Evolutionary conservation across 805 yeast genomes (phyloP).

Genomic region (Kodamaea laetipori): DNA sequence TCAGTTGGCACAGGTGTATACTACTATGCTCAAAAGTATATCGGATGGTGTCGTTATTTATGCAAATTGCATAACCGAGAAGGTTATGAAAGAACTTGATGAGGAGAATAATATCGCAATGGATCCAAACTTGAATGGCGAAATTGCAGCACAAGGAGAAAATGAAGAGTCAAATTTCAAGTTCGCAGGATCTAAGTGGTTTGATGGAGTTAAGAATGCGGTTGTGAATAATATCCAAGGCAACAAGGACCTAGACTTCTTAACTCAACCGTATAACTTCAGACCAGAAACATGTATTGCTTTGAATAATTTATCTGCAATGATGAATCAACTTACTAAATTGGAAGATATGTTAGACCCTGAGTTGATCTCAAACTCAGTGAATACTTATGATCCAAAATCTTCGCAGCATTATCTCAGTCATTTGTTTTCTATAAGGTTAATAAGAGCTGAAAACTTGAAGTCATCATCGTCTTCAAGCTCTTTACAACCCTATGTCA

Average conservation of each 20-base stretch:
- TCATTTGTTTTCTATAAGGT: constrained; percentile 62
- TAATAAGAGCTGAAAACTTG: constrained; percentile 65
- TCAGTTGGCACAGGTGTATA: constrained; percentile 64
- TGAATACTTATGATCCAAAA: constrained; percentile 37
- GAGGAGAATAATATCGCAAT: constrained; percentile 23
- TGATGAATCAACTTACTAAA: constrained; percentile 49
- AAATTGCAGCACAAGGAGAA: constrained; percentile 19
- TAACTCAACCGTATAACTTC: constrained; percentile 58
- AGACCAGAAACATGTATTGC: constrained; percentile 67
- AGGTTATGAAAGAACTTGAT: constrained; percentile 46
- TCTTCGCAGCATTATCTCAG: constrained; percentile 37
- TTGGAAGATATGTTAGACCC: constrained; percentile 62
- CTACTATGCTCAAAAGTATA: constrained; percentile 61
- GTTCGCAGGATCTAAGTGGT: constrained; percentile 39
- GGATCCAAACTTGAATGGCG: constrained; percentile 18
- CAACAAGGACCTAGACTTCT: constrained; percentile 32
- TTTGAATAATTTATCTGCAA: constrained; percentile 64
- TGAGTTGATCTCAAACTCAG: constrained; percentile 50
- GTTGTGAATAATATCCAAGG: constrained; percentile 47
- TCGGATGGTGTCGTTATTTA: constrained; percentile 61
- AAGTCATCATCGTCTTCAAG: constrained; percentile 39
- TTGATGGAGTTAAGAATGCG: constrained; percentile 51
- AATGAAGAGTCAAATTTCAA: constrained; percentile 6
- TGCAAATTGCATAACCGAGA: constrained; percentile 38
- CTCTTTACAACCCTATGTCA: constrained; percentile 57